These are phyloP conservation scores for Hanseniaspora hatyaiensis DNA, from an alignment of 805 yeast genomes.

Conservation along the genomic window DNA sequence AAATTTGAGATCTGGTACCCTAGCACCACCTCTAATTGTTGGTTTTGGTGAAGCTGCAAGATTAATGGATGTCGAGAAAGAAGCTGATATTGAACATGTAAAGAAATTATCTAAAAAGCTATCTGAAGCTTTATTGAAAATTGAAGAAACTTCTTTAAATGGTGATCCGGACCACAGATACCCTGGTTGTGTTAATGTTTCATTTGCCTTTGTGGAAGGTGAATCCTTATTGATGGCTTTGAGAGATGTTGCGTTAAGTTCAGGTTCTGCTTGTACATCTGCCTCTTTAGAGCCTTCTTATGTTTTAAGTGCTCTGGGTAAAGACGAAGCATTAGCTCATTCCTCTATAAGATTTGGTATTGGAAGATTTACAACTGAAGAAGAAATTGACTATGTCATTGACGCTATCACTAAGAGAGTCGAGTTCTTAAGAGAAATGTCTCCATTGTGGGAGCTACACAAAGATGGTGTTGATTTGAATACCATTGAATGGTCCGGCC, in stretches of 20 bases:
- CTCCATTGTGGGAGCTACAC: conserved; percentile 98
- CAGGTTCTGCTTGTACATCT: conserved; percentile 97
- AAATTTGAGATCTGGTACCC: conserved; percentile 91
- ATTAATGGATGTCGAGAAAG: conserved; percentile 60
- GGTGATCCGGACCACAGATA: conserved; percentile 69
- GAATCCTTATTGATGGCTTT: conserved; percentile 95
- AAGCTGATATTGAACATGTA: conserved; percentile 62
- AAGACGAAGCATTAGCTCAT: conserved; percentile 96
- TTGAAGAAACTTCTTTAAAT: conserved; percentile 82
- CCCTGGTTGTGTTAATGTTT: conserved; percentile 90
- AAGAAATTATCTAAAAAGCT: conserved; percentile 59
- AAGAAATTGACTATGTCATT: conserved; percentile 86
- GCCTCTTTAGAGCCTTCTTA: conserved; percentile 97
- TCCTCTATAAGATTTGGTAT: conserved; percentile 96
- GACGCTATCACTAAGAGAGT: conserved; percentile 83
- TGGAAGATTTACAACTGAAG: conserved; percentile 94
- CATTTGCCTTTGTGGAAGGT: conserved; percentile 96
- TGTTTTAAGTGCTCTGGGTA: conserved; percentile 91
- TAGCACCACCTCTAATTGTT: conserved; percentile 89
- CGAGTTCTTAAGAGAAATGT: conserved; percentile 75
- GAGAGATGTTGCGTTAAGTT: conserved; percentile 88
- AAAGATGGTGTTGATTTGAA: conserved; percentile 94
- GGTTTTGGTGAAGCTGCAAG: conserved; percentile 98
- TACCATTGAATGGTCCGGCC: conserved; percentile 96
- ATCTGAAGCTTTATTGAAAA: conserved; percentile 56